These are phyloP conservation scores for Gnaphalium uliginosum DNA, from an alignment of 129 eudicot species.

Conservation along the genomic window DNA sequence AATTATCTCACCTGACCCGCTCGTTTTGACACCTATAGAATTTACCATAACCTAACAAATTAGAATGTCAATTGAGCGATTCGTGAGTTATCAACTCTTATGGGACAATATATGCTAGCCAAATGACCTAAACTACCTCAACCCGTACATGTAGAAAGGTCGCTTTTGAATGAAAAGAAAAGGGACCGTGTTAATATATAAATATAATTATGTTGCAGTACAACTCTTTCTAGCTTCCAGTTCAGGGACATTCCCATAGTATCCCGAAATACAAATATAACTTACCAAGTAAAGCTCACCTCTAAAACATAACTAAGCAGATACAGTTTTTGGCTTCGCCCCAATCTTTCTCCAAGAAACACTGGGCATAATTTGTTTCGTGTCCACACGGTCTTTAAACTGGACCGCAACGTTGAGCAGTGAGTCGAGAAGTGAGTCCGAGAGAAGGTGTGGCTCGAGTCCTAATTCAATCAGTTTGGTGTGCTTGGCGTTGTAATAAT, in stretches of 20 bases:
- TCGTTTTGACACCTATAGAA: background rate
- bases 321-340: slow-evolving; percentile 91
- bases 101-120: background rate
- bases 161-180: background rate
- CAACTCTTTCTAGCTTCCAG: slow-evolving; percentile 9
- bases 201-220: slow-evolving; percentile 12
- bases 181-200: background rate
- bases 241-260: slow-evolving; percentile 10
- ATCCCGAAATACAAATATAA: slow-evolving; percentile 17
- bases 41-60: background rate
- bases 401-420: slow-evolving; percentile 71
- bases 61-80: background rate
- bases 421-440: slow-evolving; percentile 95
- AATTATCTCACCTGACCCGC: background rate
- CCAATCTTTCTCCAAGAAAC: slow-evolving; percentile 96
- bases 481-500: slow-evolving; percentile 96
- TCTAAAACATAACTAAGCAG: slow-evolving; percentile 48
- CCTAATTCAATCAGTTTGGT: slow-evolving; percentile 89
- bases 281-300: slow-evolving; percentile 15
- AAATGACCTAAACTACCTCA: background rate
- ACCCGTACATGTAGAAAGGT: background rate
- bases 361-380: slow-evolving; percentile 96
- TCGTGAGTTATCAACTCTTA: background rate
- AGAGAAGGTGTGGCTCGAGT: slow-evolving; percentile 84
- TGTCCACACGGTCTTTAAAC: slow-evolving; percentile 80